Base-by-base conservation (phyloP, 495 filamentous ascomycete genomes). In the Cercophora scortea region DNA sequence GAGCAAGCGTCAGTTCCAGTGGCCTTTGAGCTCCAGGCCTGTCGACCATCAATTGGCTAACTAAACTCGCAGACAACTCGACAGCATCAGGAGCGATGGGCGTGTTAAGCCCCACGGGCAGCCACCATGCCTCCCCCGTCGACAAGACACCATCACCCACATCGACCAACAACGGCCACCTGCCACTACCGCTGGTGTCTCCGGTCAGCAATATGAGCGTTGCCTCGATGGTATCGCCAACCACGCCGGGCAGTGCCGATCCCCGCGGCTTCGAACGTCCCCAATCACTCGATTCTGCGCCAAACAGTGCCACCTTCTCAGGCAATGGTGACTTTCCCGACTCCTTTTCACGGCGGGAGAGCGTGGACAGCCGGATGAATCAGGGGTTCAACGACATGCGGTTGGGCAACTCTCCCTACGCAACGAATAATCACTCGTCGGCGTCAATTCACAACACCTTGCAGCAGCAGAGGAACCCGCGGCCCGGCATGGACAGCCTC, bases 351-450 rank as follows among this genome's bases (percentile, higher is more conserved):
- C 79, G 87, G 45, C 80, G 87, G 45, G 87, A 85, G 68, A 89
- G 86, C 52, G 77, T 90, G n/a, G 86, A 89, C 57, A 88, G 85
- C 59, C 78, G 85, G 52, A 77, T 90, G 59, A 86, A 86, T 54
- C 79, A 83, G 57, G 80, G 79, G 17, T 85, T 90, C 47, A 77
- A 76, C 45, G 82, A 87, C 32, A 72, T 90, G 62, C 76, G 81
- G 17, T 77, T 91, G 55, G 83, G 83, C 38, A 67, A 66, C 67
- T 65, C 87, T 3, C 87, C 87, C 7, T 89, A 89, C 59, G 78
- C 85, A 44, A 87, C 80, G 63, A 81, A 84, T 54, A 89, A 89
- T 61, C 86, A 83, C 32, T 90, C 87, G 6, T 84, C 88, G 13
- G 80, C 85, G 0, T 91, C 87, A 32, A 83, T 91, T 35, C 77